A percentile compares a stretch with the other conserved stretches of the same genome.
Conservation (phyloP, 768 basidiomycete species). For the Tricholoma flavovirens region DNA sequence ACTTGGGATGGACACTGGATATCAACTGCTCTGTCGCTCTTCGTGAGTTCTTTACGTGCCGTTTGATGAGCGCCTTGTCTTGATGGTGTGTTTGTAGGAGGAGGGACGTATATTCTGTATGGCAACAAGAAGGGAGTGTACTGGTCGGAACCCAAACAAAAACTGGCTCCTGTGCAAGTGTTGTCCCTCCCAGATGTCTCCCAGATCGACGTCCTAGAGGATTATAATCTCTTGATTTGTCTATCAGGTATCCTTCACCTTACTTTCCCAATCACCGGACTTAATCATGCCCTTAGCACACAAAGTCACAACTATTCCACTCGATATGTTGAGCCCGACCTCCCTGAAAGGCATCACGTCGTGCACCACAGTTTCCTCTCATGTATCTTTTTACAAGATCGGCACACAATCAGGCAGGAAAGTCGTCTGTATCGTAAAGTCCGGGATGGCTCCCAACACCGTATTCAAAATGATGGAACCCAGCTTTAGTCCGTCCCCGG, state of each 20-base stretch:
- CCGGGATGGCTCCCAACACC: slow-evolving; percentile 43
- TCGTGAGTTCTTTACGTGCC: not conserved
- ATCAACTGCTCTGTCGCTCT: slow-evolving; percentile 8
- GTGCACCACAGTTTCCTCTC: slow-evolving; percentile 10
- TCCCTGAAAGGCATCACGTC: not conserved
- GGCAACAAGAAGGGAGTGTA: slow-evolving; percentile 14
- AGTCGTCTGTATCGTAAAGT: slow-evolving; percentile 45
- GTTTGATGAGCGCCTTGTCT: not conserved
- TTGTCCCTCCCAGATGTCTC: slow-evolving; percentile 35
- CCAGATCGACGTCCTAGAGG: slow-evolving; percentile 73
- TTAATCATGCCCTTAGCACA: slow-evolving; percentile 3
- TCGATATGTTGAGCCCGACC: not conserved
- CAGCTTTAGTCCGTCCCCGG: not conserved
- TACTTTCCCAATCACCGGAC: not conserved
- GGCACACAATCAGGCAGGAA: slow-evolving; percentile 34
- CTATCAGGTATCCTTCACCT: slow-evolving; percentile 47
- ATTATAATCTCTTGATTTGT: slow-evolving; percentile 68
- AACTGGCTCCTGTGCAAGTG: slow-evolving; percentile 2
- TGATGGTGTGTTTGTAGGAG: not conserved
- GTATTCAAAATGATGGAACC: slow-evolving; percentile 12
- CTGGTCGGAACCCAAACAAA: not conserved
- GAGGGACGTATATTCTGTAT: slow-evolving; percentile 7
- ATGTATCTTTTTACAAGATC: slow-evolving; percentile 29
- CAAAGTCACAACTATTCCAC: slow-evolving; percentile 6
- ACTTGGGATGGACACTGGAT: not conserved